Conservation (phyloP, 2,329 filamentous ascomycete species). For the Ophiostoma australiae region DNA sequence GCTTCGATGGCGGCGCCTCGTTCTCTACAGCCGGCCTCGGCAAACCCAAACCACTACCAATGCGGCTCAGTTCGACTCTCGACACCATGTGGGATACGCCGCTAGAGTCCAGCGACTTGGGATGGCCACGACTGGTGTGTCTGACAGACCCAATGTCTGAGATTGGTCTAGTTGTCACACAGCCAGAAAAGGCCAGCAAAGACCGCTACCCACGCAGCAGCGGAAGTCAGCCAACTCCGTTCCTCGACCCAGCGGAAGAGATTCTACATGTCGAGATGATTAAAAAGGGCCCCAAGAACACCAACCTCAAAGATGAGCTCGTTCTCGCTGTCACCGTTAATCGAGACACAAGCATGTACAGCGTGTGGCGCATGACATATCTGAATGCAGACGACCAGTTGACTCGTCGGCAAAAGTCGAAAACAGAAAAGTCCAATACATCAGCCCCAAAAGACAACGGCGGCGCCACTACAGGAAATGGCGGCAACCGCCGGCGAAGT, state of each 20-base stretch:
- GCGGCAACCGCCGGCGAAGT: conserved; percentile 48
- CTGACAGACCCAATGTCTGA: conserved; percentile 82
- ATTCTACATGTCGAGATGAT: conserved; percentile 74
- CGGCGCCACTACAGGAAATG: background rate
- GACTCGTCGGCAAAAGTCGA: conserved; percentile 43
- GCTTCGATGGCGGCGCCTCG: conserved; percentile 37
- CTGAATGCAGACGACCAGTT: conserved; percentile 61
- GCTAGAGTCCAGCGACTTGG: conserved; percentile 48
- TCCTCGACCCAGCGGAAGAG: conserved; percentile 73
- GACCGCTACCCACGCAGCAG: conserved; percentile 37
- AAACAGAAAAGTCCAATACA: conserved; percentile 43
- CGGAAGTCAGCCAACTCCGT: conserved; percentile 42
- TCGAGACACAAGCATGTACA: conserved; percentile 68
- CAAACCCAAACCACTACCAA: conserved; percentile 50
- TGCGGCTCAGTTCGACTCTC: conserved; percentile 49
- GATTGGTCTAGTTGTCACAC: conserved; percentile 72
- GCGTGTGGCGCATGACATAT: conserved; percentile 79
- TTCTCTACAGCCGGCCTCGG: conserved; percentile 56
- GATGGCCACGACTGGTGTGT: conserved; percentile 72
- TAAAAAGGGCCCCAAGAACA: conserved; percentile 39
- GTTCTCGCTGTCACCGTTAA: conserved; percentile 79
- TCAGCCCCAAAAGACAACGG: conserved; percentile 23
- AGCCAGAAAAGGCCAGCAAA: conserved; percentile 42
- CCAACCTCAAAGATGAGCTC: conserved; percentile 48
- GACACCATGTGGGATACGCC: conserved; percentile 56